Percentiles rank a stretch among this genome's conserved stretches.
These are phyloP conservation scores for Epichloe glyceriae DNA, from an alignment of 2,329 filamentous ascomycete genomes.

Conservation along the genomic window DNA sequence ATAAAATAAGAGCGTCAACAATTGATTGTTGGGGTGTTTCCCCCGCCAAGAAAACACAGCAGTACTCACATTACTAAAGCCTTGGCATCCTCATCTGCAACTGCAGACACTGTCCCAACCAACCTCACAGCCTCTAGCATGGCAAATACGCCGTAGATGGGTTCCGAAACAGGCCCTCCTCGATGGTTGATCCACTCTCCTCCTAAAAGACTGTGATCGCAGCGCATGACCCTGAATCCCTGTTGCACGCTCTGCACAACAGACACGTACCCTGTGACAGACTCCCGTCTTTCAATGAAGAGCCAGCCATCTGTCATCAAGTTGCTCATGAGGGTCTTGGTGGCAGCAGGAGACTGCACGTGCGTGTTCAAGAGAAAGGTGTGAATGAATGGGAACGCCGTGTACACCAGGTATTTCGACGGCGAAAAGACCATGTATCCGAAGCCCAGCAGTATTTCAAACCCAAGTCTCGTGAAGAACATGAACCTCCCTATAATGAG, in stretches of 20 bases:
- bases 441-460: slow-evolving; percentile 55
- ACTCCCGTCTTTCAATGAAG: slow-evolving; percentile 71
- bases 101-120: slow-evolving; percentile 44
- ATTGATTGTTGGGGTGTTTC: neutral
- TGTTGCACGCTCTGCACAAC: slow-evolving; percentile 64
- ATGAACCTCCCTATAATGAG: slow-evolving; percentile 46
- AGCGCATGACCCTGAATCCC: slow-evolving; percentile 72
- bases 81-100: slow-evolving; percentile 52
- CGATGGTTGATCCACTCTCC: slow-evolving; percentile 66
- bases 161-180: slow-evolving; percentile 54
- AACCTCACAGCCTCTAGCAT: slow-evolving; percentile 88
- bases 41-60: neutral
- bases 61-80: slow-evolving; percentile 70
- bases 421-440: slow-evolving; percentile 55
- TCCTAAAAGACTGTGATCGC: slow-evolving; percentile 86
- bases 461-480: slow-evolving; percentile 55
- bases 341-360: slow-evolving; percentile 47
- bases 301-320: slow-evolving; percentile 56
- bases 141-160: slow-evolving; percentile 90
- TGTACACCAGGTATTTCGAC: slow-evolving; percentile 52
- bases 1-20: neutral
- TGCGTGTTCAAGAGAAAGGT: slow-evolving; percentile 64
- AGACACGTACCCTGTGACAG: slow-evolving; percentile 81
- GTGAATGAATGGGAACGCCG: slow-evolving; percentile 61
- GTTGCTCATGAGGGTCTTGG: slow-evolving; percentile 50